Percentiles rank a stretch among this genome's conserved stretches.
phyloP scores from a whole-genome alignment of 345 rosid species.

The Eucalyptus lansdowneana region DNA sequence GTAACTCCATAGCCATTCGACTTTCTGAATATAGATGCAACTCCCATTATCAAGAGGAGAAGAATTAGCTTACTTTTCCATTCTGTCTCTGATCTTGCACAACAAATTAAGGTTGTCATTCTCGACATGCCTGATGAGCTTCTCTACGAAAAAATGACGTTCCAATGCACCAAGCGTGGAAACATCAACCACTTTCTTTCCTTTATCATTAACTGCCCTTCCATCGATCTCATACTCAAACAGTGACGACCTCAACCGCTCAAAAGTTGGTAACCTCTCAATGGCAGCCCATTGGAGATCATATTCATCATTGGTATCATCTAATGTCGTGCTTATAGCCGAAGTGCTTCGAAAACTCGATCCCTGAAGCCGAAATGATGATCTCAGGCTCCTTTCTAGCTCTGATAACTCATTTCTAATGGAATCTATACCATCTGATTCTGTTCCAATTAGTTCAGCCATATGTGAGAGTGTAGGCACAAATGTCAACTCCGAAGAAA shows the following conservation, averaged over 20 bases:
- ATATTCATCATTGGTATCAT: conserved; percentile 20
- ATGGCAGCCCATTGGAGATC: conserved; percentile 54
- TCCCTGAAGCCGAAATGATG: conserved; percentile 34
- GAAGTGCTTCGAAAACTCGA: conserved; percentile 35
- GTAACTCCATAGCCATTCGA: background rate
- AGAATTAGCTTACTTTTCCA: conserved; percentile 28
- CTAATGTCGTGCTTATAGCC: conserved; percentile 1
- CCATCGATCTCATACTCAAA: conserved; percentile 7
- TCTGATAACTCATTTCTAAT: conserved; percentile 44
- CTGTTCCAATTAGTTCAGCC: conserved; percentile 41
- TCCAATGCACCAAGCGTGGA: conserved; percentile 46
- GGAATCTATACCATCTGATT: conserved; percentile 47
- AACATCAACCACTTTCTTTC: conserved; percentile 30
- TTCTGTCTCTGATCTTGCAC: conserved; percentile 31
- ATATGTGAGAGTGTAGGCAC: background rate
- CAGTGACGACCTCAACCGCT: conserved; percentile 42
- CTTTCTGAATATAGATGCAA: background rate
- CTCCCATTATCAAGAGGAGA: background rate
- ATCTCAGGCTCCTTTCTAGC: conserved; percentile 50
- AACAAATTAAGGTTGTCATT: conserved; percentile 53
- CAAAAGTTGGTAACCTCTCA: conserved; percentile 59
- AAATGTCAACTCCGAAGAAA: background rate
- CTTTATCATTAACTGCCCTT: background rate
- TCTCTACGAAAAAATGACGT: conserved; percentile 41
- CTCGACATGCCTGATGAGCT: conserved; percentile 54